Base-by-base conservation (phyloP, 306 rosid species). In the Vicia faba region DNA sequence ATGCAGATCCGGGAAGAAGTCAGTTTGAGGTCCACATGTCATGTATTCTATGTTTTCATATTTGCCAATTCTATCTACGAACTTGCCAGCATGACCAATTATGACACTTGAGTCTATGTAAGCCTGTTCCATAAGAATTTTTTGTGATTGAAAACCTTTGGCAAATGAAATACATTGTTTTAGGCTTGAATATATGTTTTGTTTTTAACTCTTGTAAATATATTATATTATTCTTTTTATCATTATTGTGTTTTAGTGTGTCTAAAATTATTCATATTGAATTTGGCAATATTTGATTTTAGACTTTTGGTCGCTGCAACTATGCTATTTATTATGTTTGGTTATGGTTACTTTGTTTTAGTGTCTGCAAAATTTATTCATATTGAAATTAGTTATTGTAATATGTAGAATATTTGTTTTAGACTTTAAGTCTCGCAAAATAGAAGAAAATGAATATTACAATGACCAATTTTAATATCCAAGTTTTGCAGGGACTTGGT, bases 81-180 rank as follows among this genome's bases (percentile, higher is more conserved):
- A 78, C 16, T 86, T 61, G 2, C 88, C 96, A 20, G 87, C 76
- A 65, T 66, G 90, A 60, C 92, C 92, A 56, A 89, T 81, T 56
- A 89, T 89, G 16, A 89, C 87, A 78, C 96, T 86, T 3, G 93
- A 81, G 50, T 89, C 96, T 79, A 84, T 55, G 56, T 84, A 86
- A 55, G 91, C 96, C 93, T 86, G 86, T 67, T 49, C 26, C 62
- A 61, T 50, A 46, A 69, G 44, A 78, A 40, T 50, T 78, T 71
- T 5, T 13, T 12, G 45, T 5, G 20, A 65, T 59, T 41, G 69
- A 13, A 40, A 64, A 44, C 57, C 20, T 49, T 51, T 20, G 16
- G 44, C 28, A 59, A 62, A 49, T 31, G 62, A 56, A 49, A 72
- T 58, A 60, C 15, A 39, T 28, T 28, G 31, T 28, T 28, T 28